A percentile compares a stretch with the other conserved stretches of the same genome.
These are phyloP conservation scores for Teratosphaeria destructans DNA, from an alignment of 2,329 filamentous ascomycete species.

Conservation along the genomic window DNA sequence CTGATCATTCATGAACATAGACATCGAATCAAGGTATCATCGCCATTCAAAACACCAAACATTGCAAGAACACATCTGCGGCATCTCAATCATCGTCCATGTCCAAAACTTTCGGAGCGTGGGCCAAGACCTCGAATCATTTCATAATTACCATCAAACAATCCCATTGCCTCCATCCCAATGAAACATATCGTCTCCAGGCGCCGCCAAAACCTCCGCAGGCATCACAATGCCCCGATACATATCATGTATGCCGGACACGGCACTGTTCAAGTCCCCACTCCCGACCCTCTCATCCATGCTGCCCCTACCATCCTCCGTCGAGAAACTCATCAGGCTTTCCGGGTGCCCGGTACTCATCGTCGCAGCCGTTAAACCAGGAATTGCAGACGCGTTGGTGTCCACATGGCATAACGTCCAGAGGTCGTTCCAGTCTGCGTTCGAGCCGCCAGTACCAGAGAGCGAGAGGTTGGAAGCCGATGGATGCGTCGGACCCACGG, in stretches of 20 bases:
- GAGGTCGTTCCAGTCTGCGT: neutral
- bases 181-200: neutral
- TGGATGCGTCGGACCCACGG: constrained; percentile 15
- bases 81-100: too few relatives aligned
- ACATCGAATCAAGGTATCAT: neutral
- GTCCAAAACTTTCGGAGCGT: neutral
- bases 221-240: constrained; percentile 23
- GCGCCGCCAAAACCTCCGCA: neutral
- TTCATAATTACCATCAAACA: neutral
- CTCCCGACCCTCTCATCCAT: constrained; percentile 5
- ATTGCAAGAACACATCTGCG: too few relatives aligned
- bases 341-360: neutral
- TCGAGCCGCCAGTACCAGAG: constrained; percentile 7
- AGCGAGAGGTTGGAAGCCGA: constrained; percentile 6
- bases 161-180: neutral
- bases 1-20: neutral
- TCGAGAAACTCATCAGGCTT: constrained; percentile 1
- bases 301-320: constrained; percentile 6
- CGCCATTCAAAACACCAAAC: neutral
- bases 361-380: neutral
- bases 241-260: constrained; percentile 4
- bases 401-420: constrained; percentile 3
- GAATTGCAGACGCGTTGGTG: constrained; percentile 1
- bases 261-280: neutral
- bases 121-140: neutral